A percentile compares a stretch with the other conserved stretches of the same genome.
Evolutionary conservation across 495 filamentous ascomycete genomes (phyloP).

Genomic region (Trichoderma gamsii): DNA sequence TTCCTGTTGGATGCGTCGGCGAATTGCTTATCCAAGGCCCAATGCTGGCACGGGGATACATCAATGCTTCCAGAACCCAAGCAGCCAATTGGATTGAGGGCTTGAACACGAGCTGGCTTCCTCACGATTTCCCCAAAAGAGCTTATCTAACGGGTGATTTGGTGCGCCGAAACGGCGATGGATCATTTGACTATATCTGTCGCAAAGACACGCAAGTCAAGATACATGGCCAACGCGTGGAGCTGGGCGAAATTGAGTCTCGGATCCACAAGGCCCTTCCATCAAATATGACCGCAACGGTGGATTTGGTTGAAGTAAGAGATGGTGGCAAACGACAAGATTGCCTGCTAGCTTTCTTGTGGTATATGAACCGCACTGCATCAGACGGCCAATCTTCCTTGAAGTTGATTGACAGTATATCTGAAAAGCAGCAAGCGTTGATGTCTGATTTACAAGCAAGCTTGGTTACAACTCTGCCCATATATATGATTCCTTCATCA

Average conservation of each 20-base stretch:
- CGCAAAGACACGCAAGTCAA: slow-evolving; percentile 15
- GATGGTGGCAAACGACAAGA: not conserved
- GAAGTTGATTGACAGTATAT: not conserved
- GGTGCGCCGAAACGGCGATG: slow-evolving; percentile 29
- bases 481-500: not conserved
- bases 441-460: not conserved
- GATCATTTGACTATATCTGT: slow-evolving; percentile 8
- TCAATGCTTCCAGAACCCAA: slow-evolving; percentile 21
- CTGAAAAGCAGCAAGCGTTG: not conserved
- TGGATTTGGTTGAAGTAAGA: slow-evolving; percentile 14
- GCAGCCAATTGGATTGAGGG: slow-evolving; percentile 15
- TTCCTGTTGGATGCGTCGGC: slow-evolving; percentile 40
- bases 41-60: slow-evolving; percentile 35
- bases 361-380: not conserved
- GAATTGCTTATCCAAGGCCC: slow-evolving; percentile 36
- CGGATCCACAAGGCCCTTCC: not conserved
- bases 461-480: not conserved
- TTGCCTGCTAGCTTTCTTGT: not conserved
- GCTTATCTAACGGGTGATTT: slow-evolving; percentile 11
- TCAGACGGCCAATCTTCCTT: not conserved
- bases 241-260: slow-evolving; percentile 10
- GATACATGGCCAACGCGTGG: slow-evolving; percentile 11
- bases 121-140: not conserved
- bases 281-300: slow-evolving; percentile 11
- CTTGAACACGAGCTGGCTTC: slow-evolving; percentile 37